Base-by-base conservation (phyloP, 495 filamentous ascomycete species). In the Hypoxylon lienhwacheense region DNA sequence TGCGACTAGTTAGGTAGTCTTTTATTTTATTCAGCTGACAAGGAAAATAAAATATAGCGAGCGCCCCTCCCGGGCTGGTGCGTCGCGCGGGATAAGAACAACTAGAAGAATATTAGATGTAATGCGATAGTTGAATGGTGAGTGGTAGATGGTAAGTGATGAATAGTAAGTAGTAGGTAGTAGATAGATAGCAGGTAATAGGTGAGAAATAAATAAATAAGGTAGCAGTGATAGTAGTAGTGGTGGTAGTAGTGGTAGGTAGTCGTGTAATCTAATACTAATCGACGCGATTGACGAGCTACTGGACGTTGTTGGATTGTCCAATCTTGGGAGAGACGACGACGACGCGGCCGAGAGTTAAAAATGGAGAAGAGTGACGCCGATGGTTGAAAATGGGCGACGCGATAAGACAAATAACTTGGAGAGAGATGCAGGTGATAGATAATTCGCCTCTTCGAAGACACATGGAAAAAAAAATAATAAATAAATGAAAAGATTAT, bases 261-360 rank as follows among this genome's bases (percentile, higher is more conserved):
- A 45, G 26, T 2, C 19, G 52, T 49, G 57, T 61, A 55, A 52
- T 59, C 63, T 58, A 53, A 52, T 56, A 59, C 58, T 65, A 55
- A 47, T 48, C 39, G 37, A 53, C 49, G 55, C 44, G 57, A 48
- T 33, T 49, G 50, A 57, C 52, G 47, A 54, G 25, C 24, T 42
- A 55, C 42, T 49, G 43, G 37, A 47, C 35, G 48, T 36, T 32
- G 15, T n/a, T n/a, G 29, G 41, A 60, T 53, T 63, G 59, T 55
- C 57, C 61, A 65, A 64, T 65, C 59, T 67, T 34, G 68, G 53
- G 57, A 68, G 70, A 66, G 68, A 62, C 66, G 70, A 74, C 72
- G 74, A 35, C 73, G 67, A 39, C 72, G 61, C 35, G 67, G 71
- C 43, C 72, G 68, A 57, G 56, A 59, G n/a, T n/a, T n/a, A n/a